Base-by-base conservation (phyloP, 2,329 filamentous ascomycete species). In the Fusarium redolens region DNA sequence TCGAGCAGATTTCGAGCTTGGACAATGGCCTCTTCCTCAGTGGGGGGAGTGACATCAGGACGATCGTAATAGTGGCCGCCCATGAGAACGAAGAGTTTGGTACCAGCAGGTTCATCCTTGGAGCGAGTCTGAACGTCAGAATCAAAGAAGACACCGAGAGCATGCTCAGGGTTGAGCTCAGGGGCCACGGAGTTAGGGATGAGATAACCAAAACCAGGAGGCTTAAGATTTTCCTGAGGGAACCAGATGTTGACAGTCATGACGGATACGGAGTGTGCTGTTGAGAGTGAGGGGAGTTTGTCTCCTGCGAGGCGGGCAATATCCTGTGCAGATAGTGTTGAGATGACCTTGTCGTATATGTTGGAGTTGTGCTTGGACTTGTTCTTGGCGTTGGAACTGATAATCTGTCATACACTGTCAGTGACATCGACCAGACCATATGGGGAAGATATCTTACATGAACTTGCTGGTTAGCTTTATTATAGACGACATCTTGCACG, bases 221-320 rank as follows among this genome's bases (percentile, higher is more conserved):
- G 85, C 18, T 89, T 88, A 40, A 97, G 83, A 64, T 89, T 79
- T 11, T 91, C 86, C 47, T 90, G 86, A 3, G 87, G 85, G 81
- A 92, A 99, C 87, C 92, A 98, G 52, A 99, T 86, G 82, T 97
- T 98, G 69, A 99, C 92, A 5, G 95, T 93, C 91, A 95, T 95
- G 74, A 98, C 95, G 37, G 92, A 95, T 35, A 96, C 92, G 40
- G 92, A 89, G 59, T 89, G 87, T 20, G 89, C 88, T 47, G 87
- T 79, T 22, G 80, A 79, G 15, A 93, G 85, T 37, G 85, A 80
- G 9, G 86, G 85, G 10, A 91, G 83, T 10, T 78, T 71, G 47
- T 77, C 73, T 25, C 74, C 68, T 6, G 83, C 81, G 35, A 85
- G 71, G 31, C 76, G 65, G 55, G 83, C 81, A 20, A 89, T 83